Conservation (phyloP, 805 yeast genomes). For the Yarrowia sp. region DNA sequence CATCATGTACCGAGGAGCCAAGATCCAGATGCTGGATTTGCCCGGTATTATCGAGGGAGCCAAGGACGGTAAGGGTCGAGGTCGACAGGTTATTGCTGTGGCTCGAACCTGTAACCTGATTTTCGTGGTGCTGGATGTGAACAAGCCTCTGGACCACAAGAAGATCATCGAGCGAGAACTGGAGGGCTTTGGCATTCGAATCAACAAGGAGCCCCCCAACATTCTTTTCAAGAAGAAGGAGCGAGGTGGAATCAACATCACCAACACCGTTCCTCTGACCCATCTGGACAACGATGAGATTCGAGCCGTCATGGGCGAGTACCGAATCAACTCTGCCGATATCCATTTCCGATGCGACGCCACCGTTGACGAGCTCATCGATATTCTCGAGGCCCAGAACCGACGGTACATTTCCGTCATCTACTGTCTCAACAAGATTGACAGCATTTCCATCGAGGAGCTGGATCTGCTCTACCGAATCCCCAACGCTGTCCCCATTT, state of each 20-base stretch:
- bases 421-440: conserved; percentile 93
- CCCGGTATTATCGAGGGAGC: conserved; percentile 99
- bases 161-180: conserved; percentile 89
- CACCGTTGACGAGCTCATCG: conserved; percentile 93
- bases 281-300: conserved; percentile 90
- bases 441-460: conserved; percentile 90
- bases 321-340: conserved; percentile 92
- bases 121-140: conserved; percentile 91
- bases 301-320: conserved; percentile 93
- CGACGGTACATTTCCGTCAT: conserved; percentile 94
- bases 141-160: conserved; percentile 92
- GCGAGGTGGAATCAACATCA: conserved; percentile 91
- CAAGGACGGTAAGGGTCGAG: conserved; percentile 97
- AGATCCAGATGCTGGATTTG: conserved; percentile 94
- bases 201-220: conserved; percentile 90
- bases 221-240: conserved; percentile 89
- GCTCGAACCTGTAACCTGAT: conserved; percentile 96
- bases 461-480: conserved; percentile 84
- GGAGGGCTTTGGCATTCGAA: conserved; percentile 95
- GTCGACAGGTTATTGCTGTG: conserved; percentile 97
- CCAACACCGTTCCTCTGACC: conserved; percentile 89
- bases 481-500: conserved; percentile 96
- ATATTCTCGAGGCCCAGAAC: conserved; percentile 82
- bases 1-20: conserved; percentile 93
- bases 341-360: conserved; percentile 97